Base-by-base conservation (phyloP, 352 stramenopile species). In the Phytophthora niederhauseri region DNA sequence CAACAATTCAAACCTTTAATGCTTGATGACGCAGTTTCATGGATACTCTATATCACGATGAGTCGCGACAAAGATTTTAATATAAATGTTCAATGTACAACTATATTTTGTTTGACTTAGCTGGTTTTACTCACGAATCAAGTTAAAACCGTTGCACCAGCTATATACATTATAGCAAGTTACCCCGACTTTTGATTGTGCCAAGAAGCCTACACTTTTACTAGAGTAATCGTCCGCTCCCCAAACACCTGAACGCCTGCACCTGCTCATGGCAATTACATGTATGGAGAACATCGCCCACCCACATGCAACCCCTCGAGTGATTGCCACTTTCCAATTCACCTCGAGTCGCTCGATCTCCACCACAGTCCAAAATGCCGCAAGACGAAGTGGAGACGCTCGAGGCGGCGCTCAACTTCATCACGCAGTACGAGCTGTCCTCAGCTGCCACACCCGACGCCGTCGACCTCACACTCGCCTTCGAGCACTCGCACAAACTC, bases 301-400 rank as follows among this genome's bases (percentile, higher is more conserved):
- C 14, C 41, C 41, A 17, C 41, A 17, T 31, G 45, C 45, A 51
- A 51, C 5, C 41, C 6, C n/a, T 19, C 45, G 7, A 26, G 2
- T 12, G 19, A 43, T n/a, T 43, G 20, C n/a, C 57, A 72, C 43
- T 68, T 59, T 28, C 19, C 41, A 58, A 72, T 68, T 72, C 41
- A 43, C 41, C 41, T 52, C 36, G 30, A 34, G 28, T 46, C n/a
- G 36, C 19, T 51, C 57, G 26, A 34, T 55, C 24, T 17, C 6
- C 24, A 28, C 9, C 9, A 26, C 17, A 54, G 15, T 9, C 46
- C 2, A 34, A 64, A 63, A 72, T 72, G 65, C 6, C 66, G 4
- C 60, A 69, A 7, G 19, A 73, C 61, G 66, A 73, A 36, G 53
- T 59, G 58, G 68, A 70, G 72, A 76, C 58, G 45, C 73, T 45